These are phyloP conservation scores for Bjerkandera adusta DNA, from an alignment of 1,284 basidiomycete species.

Conservation along the genomic window DNA sequence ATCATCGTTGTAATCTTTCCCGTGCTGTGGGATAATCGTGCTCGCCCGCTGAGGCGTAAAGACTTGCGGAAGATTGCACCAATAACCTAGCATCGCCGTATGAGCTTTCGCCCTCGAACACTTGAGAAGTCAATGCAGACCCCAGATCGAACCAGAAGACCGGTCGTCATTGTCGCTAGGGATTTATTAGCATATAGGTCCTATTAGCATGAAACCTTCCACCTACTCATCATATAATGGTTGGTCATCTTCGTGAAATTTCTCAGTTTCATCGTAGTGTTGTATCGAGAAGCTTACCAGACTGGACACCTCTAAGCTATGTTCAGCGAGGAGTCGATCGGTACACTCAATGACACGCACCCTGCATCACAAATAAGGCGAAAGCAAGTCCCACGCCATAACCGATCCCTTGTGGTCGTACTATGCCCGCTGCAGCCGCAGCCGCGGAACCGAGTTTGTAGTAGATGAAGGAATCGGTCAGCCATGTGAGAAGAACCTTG, in stretches of 20 bases:
- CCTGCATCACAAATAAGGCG: constrained; percentile 71
- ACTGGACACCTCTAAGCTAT: constrained; percentile 46
- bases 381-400: constrained; percentile 59
- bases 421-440: constrained; percentile 30
- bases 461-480: constrained; percentile 51
- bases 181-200: constrained; percentile 2
- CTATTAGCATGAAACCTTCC: neutral
- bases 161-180: constrained; percentile 50
- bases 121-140: too few species aligned
- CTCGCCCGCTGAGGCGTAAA: constrained; percentile 64
- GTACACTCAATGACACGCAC: constrained; percentile 20
- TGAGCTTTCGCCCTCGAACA: constrained; percentile 4
- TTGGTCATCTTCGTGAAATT: constrained; percentile 40
- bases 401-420: constrained; percentile 47
- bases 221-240: constrained; percentile 48
- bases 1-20: constrained; percentile 76
- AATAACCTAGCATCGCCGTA: constrained; percentile 43
- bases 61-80: constrained; percentile 72
- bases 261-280: too few species aligned
- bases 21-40: constrained; percentile 55
- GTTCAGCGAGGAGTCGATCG: constrained; percentile 1
- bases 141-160: constrained; percentile 48
- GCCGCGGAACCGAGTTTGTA: constrained; percentile 35
- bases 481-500: constrained; percentile 62
- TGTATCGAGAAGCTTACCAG: constrained; percentile 35